phyloP scores from a whole-genome alignment of 345 rosid genomes.

The Rhodomyrtus tomentosa region DNA sequence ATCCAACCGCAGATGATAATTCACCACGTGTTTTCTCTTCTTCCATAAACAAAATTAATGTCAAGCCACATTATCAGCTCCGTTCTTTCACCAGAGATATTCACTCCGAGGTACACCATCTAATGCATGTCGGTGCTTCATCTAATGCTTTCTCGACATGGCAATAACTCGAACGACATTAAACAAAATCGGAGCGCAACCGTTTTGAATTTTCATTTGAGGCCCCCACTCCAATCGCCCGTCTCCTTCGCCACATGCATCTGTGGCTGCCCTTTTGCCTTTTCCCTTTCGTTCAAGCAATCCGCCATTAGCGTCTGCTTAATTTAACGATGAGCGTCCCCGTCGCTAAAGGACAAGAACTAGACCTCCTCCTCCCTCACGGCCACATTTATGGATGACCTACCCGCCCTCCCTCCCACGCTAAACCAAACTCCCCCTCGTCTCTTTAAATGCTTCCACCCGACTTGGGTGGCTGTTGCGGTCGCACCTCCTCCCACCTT shows the following conservation, averaged over 20 bases:
- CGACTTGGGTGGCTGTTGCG: not conserved
- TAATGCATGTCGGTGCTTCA: fast-evolving
- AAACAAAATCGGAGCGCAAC: not conserved
- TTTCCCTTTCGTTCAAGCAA: not conserved
- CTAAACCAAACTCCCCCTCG: not conserved
- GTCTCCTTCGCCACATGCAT: not conserved
- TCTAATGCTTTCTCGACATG: not conserved
- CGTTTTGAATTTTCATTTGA: not conserved
- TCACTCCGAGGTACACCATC: not conserved
- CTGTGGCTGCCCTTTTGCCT: not conserved
- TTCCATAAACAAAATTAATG: not conserved
- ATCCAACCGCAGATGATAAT: not conserved
- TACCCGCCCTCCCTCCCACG: not conserved
- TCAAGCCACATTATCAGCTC: not conserved
- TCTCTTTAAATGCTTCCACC: not conserved
- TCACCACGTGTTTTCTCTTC: not conserved
- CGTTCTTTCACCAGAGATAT: not conserved
- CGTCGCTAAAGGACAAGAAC: not conserved
- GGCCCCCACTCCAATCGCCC: not conserved
- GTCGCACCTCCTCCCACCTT: not conserved
- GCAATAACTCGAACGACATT: not conserved
- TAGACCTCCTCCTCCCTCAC: not conserved
- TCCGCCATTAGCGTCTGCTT: not conserved
- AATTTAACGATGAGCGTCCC: too few relatives aligned
- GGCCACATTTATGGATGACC: constrained; percentile 5